Evolutionary conservation across 2,329 filamentous ascomycete genomes (phyloP).

Genomic region (Hypoxylon sp.): DNA sequence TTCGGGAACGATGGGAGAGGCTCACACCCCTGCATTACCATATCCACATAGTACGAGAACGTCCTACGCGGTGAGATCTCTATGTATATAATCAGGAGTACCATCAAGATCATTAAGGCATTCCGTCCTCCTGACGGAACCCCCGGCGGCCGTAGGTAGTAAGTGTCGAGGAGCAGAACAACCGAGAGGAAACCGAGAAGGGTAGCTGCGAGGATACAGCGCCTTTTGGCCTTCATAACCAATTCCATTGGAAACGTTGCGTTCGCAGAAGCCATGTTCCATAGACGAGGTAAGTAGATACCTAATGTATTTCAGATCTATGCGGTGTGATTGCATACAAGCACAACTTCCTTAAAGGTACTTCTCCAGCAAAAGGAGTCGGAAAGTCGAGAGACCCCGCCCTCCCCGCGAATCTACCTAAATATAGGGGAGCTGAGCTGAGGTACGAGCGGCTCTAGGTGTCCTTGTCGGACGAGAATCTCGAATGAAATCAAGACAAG

Average conservation of each 20-base stretch:
- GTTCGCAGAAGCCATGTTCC: conserved; percentile 23
- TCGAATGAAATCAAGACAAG: not conserved
- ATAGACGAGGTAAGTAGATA: not conserved
- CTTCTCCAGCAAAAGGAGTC: not conserved
- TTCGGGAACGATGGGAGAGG: conserved; percentile 44
- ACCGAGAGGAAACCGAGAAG: conserved; percentile 19
- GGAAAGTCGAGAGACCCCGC: not conserved
- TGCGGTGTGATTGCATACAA: not conserved
- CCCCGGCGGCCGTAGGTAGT: conserved; percentile 35
- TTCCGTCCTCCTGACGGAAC: conserved; percentile 17
- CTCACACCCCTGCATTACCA: conserved; percentile 41
- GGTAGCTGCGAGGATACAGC: conserved; percentile 39
- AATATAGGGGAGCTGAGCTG: not conserved
- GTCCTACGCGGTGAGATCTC: conserved; percentile 39
- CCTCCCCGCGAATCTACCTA: not conserved
- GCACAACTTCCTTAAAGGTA: not conserved
- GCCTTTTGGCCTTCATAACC: conserved; percentile 39
- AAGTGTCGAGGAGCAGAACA: conserved; percentile 31
- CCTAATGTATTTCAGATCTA: not conserved
- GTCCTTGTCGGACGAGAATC: not conserved
- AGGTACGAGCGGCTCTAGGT: not conserved
- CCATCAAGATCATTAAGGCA: conserved; percentile 23
- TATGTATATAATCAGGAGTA: conserved; percentile 37
- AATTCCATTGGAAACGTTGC: conserved; percentile 22
- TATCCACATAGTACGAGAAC: conserved; percentile 43